These are phyloP conservation scores for Yamadazyma sp. DNA, from an alignment of 1,139 yeast species.

Conservation along the genomic window DNA sequence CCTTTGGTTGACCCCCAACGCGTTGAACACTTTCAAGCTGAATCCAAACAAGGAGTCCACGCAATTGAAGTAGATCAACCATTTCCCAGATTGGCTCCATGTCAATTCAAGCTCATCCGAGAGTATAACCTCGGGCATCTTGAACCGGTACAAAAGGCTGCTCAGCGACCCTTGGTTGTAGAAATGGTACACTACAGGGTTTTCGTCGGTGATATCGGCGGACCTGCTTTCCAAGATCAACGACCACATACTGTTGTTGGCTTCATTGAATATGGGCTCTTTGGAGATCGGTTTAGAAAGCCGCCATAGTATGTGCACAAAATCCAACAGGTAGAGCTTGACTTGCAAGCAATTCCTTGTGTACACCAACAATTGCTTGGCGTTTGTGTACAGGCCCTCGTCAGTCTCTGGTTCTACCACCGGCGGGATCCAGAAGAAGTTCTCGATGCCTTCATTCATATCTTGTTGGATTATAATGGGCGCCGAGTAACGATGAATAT, in stretches of 20 bases:
- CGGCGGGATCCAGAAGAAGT: slow-evolving; percentile 38
- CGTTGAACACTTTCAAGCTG: slow-evolving; percentile 27
- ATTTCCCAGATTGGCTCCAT: slow-evolving; percentile 39
- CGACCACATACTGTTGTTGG: slow-evolving; percentile 28
- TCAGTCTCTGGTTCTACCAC: slow-evolving; percentile 6
- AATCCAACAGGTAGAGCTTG: slow-evolving; percentile 39
- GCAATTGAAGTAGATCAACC: slow-evolving; percentile 32
- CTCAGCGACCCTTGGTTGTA: slow-evolving; percentile 37
- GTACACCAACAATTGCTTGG: slow-evolving; percentile 35
- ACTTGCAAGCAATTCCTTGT: slow-evolving; percentile 28
- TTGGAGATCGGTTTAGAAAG: slow-evolving; percentile 24
- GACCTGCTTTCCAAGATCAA: slow-evolving; percentile 22
- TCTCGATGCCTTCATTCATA: slow-evolving; percentile 29
- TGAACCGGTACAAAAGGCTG: slow-evolving; percentile 22
- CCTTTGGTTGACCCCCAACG: slow-evolving; percentile 22
- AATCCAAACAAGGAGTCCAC: slow-evolving; percentile 30
- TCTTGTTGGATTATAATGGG: slow-evolving; percentile 35
- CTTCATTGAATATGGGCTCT: slow-evolving; percentile 12
- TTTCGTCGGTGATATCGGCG: slow-evolving; percentile 10
- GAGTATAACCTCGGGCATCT: slow-evolving; percentile 18
- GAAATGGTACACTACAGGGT: slow-evolving; percentile 34
- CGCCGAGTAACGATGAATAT: slow-evolving; percentile 19
- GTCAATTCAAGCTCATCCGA: slow-evolving; percentile 19
- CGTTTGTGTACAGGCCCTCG: slow-evolving; percentile 33
- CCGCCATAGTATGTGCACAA: slow-evolving; percentile 33